Evolutionary conservation across 2,329 filamentous ascomycete species (phyloP), one percentile per base, ranked within the genome.

Genomic region (Fusarium coffeatum): DNA sequence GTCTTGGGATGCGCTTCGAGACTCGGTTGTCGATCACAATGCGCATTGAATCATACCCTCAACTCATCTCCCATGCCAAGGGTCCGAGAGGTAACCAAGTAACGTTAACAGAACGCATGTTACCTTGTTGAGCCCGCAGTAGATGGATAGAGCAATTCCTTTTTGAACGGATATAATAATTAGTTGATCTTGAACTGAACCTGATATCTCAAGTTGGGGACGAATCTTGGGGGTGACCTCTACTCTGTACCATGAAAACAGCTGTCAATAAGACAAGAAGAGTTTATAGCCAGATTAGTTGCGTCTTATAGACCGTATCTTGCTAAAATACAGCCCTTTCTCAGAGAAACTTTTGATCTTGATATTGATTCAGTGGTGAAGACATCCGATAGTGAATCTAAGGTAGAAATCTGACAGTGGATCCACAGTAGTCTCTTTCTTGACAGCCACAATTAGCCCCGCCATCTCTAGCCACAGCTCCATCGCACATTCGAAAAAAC

Each of bases 21-120:
- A 51, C 34, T 46, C 9, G 54, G 48, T 47, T 47, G 67, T 47
- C 68, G 63, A 70, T 70, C 63, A 47, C 42, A 70, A 70, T 70
- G 54, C 37, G 55, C 42, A 68, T 40, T 60, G 48, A 50, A 50
- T 51, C 28, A 23, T 65, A 37, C 40, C 40, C 47, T 45, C 41
- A 12, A 18, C 51, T 45, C 27, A 20, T 46, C 46, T 50, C 34
- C 16, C 28, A 18, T 15, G 7, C 47, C 8, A 55, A 55, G 22
- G 23, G 49, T 18, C 34, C 18, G 49, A 34, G 49, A 53, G 49
- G 34, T 18, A 53, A 28, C 49, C 49, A 42, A 28, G 34, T 42
- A 22, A 41, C 30, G 22, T 25, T 51, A 51, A 13, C 49, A 28
- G 23, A 25, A 41, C n/a, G 22, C 22, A 51, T 13, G 32, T 40